Conservation (phyloP, 306 rosid genomes). For the Datisca glomerata region DNA sequence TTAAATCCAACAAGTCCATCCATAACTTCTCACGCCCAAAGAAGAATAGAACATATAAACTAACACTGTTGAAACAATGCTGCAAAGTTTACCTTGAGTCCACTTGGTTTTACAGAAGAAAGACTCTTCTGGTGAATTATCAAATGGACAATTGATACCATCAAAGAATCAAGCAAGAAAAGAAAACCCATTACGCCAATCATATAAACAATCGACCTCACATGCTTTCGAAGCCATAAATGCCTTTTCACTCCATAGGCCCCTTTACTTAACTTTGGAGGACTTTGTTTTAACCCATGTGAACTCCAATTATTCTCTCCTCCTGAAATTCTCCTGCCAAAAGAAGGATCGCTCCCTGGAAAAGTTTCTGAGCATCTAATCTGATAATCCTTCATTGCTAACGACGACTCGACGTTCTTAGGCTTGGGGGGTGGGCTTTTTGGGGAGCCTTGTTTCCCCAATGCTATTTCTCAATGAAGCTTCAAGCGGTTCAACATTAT, state of each 20-base stretch:
- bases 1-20: not conserved
- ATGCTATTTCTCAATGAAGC: constrained; percentile 13
- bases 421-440: constrained; percentile 35
- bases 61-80: not conserved
- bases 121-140: constrained; percentile 25
- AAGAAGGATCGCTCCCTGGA: constrained; percentile 21
- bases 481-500: constrained; percentile 12
- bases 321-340: constrained; percentile 43
- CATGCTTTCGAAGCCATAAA: constrained; percentile 48
- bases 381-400: constrained; percentile 45
- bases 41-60: not conserved
- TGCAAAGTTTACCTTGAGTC: constrained; percentile 23
- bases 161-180: constrained; percentile 59
- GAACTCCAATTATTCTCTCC: constrained; percentile 42
- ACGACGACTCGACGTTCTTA: constrained; percentile 13
- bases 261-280: constrained; percentile 47
- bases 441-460: constrained; percentile 41
- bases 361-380: constrained; percentile 21
- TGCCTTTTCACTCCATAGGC: constrained; percentile 37
- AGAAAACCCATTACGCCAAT: constrained; percentile 51
- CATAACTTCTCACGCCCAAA: not conserved
- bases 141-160: constrained; percentile 51
- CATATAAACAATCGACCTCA: constrained; percentile 41
- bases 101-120: constrained; percentile 24
- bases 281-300: constrained; percentile 43